Conservation (phyloP, 805 yeast genomes). For the Wickerhamiella qilinensis region DNA sequence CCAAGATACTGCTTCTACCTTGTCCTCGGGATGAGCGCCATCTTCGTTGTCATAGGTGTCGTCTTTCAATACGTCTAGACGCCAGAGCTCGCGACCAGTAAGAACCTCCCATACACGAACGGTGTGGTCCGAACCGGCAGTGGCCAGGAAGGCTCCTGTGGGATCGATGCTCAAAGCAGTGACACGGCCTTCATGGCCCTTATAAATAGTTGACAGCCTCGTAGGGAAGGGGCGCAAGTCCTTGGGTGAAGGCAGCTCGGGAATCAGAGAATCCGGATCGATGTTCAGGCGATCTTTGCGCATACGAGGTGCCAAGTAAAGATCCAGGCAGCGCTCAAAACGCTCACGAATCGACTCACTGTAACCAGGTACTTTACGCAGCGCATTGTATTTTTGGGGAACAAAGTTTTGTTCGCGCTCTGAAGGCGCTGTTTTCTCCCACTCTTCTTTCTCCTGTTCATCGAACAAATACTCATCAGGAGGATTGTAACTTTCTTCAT, state of each 20-base stretch:
- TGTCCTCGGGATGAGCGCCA: constrained; percentile 31
- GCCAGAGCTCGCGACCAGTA: constrained; percentile 86
- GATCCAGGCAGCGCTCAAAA: constrained; percentile 85
- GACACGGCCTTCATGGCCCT: constrained; percentile 72
- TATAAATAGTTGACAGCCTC: constrained; percentile 63
- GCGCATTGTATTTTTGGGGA: constrained; percentile 66
- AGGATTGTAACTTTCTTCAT: constrained; percentile 94
- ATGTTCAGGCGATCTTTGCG: constrained; percentile 80
- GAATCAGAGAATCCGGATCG: constrained; percentile 90
- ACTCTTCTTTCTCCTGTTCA: constrained; percentile 57
- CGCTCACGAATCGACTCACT: constrained; percentile 71
- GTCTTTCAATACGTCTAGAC: constrained; percentile 20
- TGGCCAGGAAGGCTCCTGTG: constrained; percentile 85
- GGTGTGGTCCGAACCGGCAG: constrained; percentile 94
- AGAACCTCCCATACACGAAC: constrained; percentile 93
- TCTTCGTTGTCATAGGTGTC: constrained; percentile 21
- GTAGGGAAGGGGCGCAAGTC: constrained; percentile 96
- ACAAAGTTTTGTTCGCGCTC: constrained; percentile 68
- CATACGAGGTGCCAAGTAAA: constrained; percentile 91
- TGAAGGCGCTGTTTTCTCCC: constrained; percentile 53
- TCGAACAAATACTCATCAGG: constrained; percentile 84
- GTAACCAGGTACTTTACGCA: constrained; percentile 91
- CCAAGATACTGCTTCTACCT: constrained; percentile 49
- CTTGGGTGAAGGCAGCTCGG: constrained; percentile 92
- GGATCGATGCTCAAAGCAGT: constrained; percentile 78